phyloP scores from a whole-genome alignment of 345 rosid genomes.

The Linum lewisii region DNA sequence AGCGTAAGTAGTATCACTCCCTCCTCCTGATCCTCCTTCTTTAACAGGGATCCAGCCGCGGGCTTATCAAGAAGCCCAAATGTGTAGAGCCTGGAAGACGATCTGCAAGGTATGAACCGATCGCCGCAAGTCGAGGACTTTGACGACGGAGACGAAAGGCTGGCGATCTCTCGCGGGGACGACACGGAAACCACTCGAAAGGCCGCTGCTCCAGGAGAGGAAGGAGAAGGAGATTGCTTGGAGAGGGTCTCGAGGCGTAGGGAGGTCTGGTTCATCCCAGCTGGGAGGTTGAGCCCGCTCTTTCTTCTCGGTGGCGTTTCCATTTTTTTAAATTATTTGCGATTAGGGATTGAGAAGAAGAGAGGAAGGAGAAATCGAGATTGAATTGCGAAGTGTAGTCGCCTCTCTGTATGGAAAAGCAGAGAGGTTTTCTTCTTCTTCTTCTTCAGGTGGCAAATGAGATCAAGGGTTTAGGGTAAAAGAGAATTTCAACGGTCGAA shows the following conservation, averaged over 20 bases:
- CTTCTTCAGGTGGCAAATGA: background rate
- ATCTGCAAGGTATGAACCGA: constrained; percentile 93
- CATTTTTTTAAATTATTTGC: background rate
- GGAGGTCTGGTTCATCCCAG: constrained; percentile 73
- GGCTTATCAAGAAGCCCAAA: constrained; percentile 66
- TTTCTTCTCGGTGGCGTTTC: constrained; percentile 25
- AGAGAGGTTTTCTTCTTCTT: background rate
- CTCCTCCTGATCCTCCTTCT: constrained; percentile 73
- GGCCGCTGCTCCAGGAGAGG: background rate
- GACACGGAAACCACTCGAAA: background rate
- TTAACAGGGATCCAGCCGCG: constrained; percentile 50
- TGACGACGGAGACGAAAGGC: constrained; percentile 58
- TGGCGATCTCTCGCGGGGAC: constrained; percentile 50
- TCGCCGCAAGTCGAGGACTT: constrained; percentile 69
- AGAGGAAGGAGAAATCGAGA: too few relatives aligned
- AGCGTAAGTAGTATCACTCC: constrained; percentile 50
- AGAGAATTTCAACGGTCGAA: constrained; percentile 42
- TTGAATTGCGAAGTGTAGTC: constrained; percentile 11
- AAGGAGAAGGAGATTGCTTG: background rate
- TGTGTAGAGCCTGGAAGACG: constrained; percentile 80
- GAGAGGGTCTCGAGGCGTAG: constrained; percentile 46
- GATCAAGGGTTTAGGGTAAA: too few relatives aligned
- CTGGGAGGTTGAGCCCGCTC: constrained; percentile 75
- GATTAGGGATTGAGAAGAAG: too few relatives aligned
- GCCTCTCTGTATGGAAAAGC: constrained; percentile 15